Evolutionary conservation across 2,329 filamentous ascomycete species (phyloP).

Genomic region (Cladorrhinum sp.): DNA sequence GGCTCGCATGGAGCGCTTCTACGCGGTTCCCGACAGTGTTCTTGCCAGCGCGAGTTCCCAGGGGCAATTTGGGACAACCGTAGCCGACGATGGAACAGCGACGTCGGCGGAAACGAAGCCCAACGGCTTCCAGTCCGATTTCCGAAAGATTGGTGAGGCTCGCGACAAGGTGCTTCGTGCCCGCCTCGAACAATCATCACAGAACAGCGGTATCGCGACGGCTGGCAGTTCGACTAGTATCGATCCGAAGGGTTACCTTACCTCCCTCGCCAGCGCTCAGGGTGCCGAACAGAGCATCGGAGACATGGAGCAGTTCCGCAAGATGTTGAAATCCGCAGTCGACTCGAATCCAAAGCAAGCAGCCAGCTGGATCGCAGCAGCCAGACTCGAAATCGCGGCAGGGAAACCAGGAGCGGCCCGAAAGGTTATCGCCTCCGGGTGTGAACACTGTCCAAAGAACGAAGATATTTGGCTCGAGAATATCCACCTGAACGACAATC

Average conservation of each 20-base stretch:
- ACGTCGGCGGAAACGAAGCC: slow-evolving; percentile 54
- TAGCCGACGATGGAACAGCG: slow-evolving; percentile 71
- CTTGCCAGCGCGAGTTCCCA: slow-evolving; percentile 80
- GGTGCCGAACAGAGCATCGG: slow-evolving; percentile 83
- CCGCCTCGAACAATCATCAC: slow-evolving; percentile 84
- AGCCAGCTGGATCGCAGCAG: slow-evolving; percentile 92
- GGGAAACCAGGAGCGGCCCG: slow-evolving; percentile 88
- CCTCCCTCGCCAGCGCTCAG: slow-evolving; percentile 79
- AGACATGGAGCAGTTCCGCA: slow-evolving; percentile 89
- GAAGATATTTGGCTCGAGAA: slow-evolving; percentile 97
- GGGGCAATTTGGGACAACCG: slow-evolving; percentile 78
- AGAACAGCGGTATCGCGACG: slow-evolving; percentile 63
- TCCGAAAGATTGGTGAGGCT: slow-evolving; percentile 93
- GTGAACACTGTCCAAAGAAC: slow-evolving; percentile 86
- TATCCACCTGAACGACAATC: slow-evolving; percentile 85
- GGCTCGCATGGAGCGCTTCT: slow-evolving; percentile 79
- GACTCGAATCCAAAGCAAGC: slow-evolving; percentile 95
- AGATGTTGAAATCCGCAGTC: slow-evolving; percentile 92
- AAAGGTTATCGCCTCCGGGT: slow-evolving; percentile 83
- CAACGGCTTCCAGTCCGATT: slow-evolving; percentile 86
- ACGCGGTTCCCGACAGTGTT: slow-evolving; percentile 95
- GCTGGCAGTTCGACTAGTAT: slow-evolving; percentile 86
- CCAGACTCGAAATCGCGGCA: slow-evolving; percentile 86
- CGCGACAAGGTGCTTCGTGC: slow-evolving; percentile 94
- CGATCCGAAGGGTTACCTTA: slow-evolving; percentile 93